phyloP scores from a whole-genome alignment of 2,329 filamentous ascomycete species.

The Colletotrichum lentis region DNA sequence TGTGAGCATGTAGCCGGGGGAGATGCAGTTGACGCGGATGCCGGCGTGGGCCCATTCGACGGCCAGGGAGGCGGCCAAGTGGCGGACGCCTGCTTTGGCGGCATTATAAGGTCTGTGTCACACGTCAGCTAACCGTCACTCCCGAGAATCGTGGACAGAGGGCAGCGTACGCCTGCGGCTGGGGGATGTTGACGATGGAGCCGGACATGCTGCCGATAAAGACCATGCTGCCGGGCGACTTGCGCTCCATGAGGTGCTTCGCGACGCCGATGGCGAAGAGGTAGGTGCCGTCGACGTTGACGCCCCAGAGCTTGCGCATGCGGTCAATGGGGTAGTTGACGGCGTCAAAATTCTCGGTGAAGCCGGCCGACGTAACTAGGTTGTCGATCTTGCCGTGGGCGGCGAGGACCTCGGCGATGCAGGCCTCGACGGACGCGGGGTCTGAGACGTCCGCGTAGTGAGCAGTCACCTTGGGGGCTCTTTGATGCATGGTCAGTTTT shows the following conservation, averaged over 20 bases:
- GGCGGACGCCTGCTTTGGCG: conserved; percentile 89
- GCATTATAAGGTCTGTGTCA: conserved; percentile 79
- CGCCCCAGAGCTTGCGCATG: conserved; percentile 91
- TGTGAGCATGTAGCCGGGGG: conserved; percentile 95
- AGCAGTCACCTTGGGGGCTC: conserved; percentile 82
- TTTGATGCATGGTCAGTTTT: conserved; percentile 45
- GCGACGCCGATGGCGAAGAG: conserved; percentile 86
- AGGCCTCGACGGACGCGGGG: conserved; percentile 77
- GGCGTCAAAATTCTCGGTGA: conserved; percentile 95
- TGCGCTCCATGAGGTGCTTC: conserved; percentile 85
- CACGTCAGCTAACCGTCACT: not conserved
- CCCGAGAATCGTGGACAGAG: not conserved
- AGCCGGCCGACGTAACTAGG: conserved; percentile 94
- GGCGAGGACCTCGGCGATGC: conserved; percentile 73
- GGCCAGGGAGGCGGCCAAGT: conserved; percentile 85
- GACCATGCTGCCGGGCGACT: conserved; percentile 83
- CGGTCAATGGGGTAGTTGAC: conserved; percentile 90
- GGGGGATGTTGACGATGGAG: conserved; percentile 91
- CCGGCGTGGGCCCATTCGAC: conserved; percentile 91
- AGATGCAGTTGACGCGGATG: conserved; percentile 95
- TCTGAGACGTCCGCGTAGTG: conserved; percentile 90
- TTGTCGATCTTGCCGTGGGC: conserved; percentile 86
- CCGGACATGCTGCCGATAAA: conserved; percentile 97
- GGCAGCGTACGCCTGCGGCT: conserved; percentile 75
- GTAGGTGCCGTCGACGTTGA: conserved; percentile 93